phyloP scores from a whole-genome alignment of 495 filamentous ascomycete genomes.

The Hypoxylon rickii region DNA sequence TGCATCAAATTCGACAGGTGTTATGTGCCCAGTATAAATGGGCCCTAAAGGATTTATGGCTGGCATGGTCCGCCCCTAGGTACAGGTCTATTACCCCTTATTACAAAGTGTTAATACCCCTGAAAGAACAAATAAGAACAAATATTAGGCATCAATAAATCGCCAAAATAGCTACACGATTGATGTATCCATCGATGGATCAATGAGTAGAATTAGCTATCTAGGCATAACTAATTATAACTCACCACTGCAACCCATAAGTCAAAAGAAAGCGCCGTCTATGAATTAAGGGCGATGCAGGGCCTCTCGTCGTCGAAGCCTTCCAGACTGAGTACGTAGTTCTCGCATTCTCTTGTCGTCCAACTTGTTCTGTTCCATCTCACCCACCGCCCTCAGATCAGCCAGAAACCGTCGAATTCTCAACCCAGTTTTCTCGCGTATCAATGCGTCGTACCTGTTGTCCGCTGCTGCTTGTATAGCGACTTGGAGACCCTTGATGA shows the following conservation, averaged over 20 bases:
- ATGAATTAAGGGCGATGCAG: background rate
- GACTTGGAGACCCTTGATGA: slow-evolving; percentile 54
- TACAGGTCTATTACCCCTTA: too few species aligned
- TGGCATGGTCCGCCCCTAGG: too few species aligned
- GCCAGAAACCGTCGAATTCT: slow-evolving; percentile 51
- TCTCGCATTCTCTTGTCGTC: slow-evolving; percentile 2
- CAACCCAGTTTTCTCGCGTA: slow-evolving; percentile 51
- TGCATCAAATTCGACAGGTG: too few species aligned
- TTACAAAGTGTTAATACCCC: too few species aligned
- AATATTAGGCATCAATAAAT: too few species aligned
- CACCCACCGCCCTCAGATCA: slow-evolving; percentile 52
- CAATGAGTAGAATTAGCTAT: background rate
- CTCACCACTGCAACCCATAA: background rate
- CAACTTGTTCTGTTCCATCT: slow-evolving; percentile 19
- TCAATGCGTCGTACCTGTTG: slow-evolving; percentile 48
- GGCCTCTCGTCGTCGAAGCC: background rate
- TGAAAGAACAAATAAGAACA: too few species aligned
- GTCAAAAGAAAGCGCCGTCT: too few species aligned
- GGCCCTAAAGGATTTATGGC: too few species aligned
- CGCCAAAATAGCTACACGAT: too few species aligned
- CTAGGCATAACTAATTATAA: background rate
- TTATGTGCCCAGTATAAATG: too few species aligned
- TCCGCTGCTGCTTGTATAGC: slow-evolving; percentile 54
- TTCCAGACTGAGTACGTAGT: background rate
- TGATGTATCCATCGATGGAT: too few species aligned